Conservation (phyloP, 495 filamentous ascomycete species). For the Coniosporium apollinis region DNA sequence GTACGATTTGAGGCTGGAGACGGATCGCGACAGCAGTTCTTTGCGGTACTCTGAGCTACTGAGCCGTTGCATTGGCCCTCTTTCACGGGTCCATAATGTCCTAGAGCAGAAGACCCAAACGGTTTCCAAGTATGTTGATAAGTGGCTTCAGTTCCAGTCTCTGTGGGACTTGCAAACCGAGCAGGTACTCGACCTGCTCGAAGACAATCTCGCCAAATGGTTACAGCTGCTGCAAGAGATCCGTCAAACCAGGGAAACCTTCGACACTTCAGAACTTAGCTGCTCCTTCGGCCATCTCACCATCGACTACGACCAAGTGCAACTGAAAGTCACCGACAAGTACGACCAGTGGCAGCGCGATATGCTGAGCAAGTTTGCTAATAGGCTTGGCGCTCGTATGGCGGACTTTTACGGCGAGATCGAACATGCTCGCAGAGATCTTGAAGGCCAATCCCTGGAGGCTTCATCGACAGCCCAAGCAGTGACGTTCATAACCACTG, state of each 20-base stretch:
- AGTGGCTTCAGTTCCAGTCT: slow-evolving; percentile 97
- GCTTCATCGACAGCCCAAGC: slow-evolving; percentile 89
- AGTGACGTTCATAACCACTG: slow-evolving; percentile 93
- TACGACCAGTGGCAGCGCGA: slow-evolving; percentile 99
- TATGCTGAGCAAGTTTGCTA: slow-evolving; percentile 80
- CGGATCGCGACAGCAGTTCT: slow-evolving; percentile 41
- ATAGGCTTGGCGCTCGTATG: slow-evolving; percentile 76
- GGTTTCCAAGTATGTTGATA: slow-evolving; percentile 72
- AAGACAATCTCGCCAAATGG: slow-evolving; percentile 86
- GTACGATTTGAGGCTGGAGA: slow-evolving; percentile 71
- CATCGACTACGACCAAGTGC: slow-evolving; percentile 95
- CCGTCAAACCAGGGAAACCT: slow-evolving; percentile 77
- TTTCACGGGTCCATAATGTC: slow-evolving; percentile 60
- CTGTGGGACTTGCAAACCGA: slow-evolving; percentile 95
- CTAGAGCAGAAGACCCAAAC: slow-evolving; percentile 63
- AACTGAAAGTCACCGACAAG: slow-evolving; percentile 92
- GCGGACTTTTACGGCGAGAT: slow-evolving; percentile 76
- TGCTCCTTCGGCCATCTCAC: slow-evolving; percentile 81
- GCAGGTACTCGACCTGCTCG: slow-evolving; percentile 76
- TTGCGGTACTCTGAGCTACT: slow-evolving; percentile 78
- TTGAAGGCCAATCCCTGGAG: slow-evolving; percentile 81
- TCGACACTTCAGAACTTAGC: slow-evolving; percentile 87
- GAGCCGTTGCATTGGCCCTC: slow-evolving; percentile 53
- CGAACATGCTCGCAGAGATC: slow-evolving; percentile 67
- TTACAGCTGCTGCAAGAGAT: slow-evolving; percentile 90